These are phyloP conservation scores for Annona cherimola DNA, from an alignment of 164 flowering plant genomes.

Conservation along the genomic window DNA sequence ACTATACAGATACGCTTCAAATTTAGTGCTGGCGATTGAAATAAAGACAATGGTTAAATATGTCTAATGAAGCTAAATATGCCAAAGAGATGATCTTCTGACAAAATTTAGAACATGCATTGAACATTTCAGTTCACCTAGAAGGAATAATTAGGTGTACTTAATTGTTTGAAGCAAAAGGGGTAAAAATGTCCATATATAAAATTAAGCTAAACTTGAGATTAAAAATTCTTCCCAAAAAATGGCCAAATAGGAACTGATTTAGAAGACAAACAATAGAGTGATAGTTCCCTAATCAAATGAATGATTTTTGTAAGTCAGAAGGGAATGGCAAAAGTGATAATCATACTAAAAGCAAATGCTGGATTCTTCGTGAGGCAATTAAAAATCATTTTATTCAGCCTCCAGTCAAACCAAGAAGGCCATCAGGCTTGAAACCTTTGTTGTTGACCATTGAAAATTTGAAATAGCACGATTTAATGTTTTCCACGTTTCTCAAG, in stretches of 20 bases:
- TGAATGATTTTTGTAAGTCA: background rate
- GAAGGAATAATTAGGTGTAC: background rate
- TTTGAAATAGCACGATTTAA: background rate
- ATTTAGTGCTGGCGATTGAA: background rate
- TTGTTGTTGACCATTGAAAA: background rate
- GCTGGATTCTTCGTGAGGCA: background rate
- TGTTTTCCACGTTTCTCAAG: no score
- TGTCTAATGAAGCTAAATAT: background rate
- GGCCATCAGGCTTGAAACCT: background rate
- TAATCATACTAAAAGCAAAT: background rate
- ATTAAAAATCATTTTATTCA: background rate
- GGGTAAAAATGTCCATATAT: background rate
- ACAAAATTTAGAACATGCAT: no score
- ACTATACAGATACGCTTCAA: no score
- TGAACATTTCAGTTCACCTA: no score
- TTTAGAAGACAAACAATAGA: no score
- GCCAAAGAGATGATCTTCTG: background rate
- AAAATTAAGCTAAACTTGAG: background rate
- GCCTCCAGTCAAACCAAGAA: background rate
- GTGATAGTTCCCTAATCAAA: background rate
- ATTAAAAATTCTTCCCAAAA: no score
- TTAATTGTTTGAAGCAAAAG: background rate
- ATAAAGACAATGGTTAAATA: no score
- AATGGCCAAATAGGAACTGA: background rate
- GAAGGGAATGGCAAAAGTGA: background rate